Conservation (phyloP, 2,329 filamentous ascomycete species). For the Colletotrichum sp. region DNA sequence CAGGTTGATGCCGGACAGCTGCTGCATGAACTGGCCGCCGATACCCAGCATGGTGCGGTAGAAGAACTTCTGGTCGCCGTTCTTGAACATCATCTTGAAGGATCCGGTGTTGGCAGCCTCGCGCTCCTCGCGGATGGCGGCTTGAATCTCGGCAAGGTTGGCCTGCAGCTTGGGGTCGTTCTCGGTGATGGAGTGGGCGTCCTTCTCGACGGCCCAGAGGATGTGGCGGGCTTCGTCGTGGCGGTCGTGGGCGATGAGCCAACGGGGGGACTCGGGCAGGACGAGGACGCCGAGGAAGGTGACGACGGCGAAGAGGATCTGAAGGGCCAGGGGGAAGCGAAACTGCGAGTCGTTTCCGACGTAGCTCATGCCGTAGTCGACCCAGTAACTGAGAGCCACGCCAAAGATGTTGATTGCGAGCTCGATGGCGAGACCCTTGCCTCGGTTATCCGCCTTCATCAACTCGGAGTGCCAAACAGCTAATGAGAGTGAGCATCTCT, state of each 20-base stretch:
- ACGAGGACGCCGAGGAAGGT: conserved; percentile 36
- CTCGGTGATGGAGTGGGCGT: conserved; percentile 28
- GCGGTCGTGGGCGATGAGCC: conserved; percentile 52
- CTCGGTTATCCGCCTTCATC: conserved; percentile 43
- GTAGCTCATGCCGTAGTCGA: conserved; percentile 43
- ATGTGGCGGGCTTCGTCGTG: conserved; percentile 46
- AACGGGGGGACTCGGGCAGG: conserved; percentile 50
- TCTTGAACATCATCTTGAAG: conserved; percentile 42
- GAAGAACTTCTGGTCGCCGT: conserved; percentile 45
- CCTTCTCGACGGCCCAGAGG: conserved; percentile 32
- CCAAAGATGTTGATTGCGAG: conserved; percentile 44
- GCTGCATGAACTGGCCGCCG: conserved; percentile 51
- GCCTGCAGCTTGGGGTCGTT: conserved; percentile 30
- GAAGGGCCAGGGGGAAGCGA: conserved; percentile 50
- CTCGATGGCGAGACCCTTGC: conserved; percentile 34
- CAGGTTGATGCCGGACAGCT: conserved; percentile 37
- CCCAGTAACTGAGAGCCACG: conserved; percentile 38
- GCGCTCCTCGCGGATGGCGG: conserved; percentile 43
- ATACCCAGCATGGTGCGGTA: conserved; percentile 45
- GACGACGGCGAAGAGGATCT: conserved; percentile 45
- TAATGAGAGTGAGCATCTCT: background rate
- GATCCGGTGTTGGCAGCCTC: conserved; percentile 36
- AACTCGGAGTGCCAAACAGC: conserved; percentile 47
- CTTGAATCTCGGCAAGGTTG: conserved; percentile 40
- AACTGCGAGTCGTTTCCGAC: conserved; percentile 41